A percentile compares a stretch with the other conserved stretches of the same genome.
These are phyloP conservation scores for Yarrowia sp. DNA, from an alignment of 805 yeast species.

Conservation along the genomic window DNA sequence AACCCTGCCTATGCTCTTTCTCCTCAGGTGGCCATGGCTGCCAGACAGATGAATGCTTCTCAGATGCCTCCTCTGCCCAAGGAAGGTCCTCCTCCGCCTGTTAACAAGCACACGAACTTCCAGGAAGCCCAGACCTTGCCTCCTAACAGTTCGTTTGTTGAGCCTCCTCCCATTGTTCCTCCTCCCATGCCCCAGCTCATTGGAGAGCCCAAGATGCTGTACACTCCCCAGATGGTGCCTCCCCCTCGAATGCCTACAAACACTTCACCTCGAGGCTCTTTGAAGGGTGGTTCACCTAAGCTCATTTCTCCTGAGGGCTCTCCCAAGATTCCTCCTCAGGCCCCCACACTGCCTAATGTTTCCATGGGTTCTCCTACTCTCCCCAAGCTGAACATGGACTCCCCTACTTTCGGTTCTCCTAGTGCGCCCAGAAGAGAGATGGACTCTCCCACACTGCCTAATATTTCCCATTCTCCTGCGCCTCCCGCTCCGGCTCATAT, in stretches of 20 bases:
- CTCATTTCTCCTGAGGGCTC: background rate
- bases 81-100: background rate
- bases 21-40: constrained; percentile 29
- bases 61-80: background rate
- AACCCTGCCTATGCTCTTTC: constrained; percentile 22
- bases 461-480: constrained; percentile 1
- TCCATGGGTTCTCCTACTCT: constrained; percentile 1
- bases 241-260: constrained; percentile 7
- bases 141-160: constrained; percentile 7
- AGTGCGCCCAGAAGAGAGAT: background rate
- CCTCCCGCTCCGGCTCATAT: background rate
- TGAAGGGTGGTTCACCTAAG: constrained; percentile 10
- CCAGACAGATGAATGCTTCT: constrained; percentile 1
- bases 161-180: constrained; percentile 18
- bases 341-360: constrained; percentile 6
- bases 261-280: constrained; percentile 8
- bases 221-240: constrained; percentile 24
- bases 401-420: constrained; percentile 8
- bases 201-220: constrained; percentile 20
- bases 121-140: background rate
- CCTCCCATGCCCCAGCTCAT: constrained; percentile 12
- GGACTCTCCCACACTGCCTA: constrained; percentile 2
- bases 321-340: background rate
- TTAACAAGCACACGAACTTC: constrained; percentile 14
- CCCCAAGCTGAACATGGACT: constrained; percentile 1